Evolutionary conservation across 208 protist genomes (phyloP), one percentile per base, ranked within the genome.

Genomic region (Endotrypanum monterogeii): DNA sequence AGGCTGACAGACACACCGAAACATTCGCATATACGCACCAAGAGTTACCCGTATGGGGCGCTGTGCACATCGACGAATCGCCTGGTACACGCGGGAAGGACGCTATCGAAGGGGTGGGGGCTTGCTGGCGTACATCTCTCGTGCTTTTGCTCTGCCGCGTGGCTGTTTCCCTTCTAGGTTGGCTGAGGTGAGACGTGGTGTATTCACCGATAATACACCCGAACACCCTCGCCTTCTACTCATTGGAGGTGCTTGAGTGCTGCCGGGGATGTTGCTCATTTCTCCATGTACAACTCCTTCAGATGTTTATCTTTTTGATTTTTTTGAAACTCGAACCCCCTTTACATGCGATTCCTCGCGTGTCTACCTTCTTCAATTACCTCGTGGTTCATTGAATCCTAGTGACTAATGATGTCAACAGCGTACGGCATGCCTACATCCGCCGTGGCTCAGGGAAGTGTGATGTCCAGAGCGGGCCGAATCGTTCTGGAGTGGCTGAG

Each of bases 391-490:
- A 18, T 65, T 46, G 18, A 0, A 25, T 3, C 12, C 60, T 65
- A 48, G 18, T 28, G 32, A 9, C n/a, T 23, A 18, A 79, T 79
- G 75, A 73, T 79, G 75, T 58, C 68, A 35, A 74, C 58, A 32
- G 75, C 75, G 58, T 61, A 60, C 30, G 75, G 75, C 51, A 46
- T 79, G 23, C 68, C 75, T 23, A 35, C 67, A 23, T 41, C 52
- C 41, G 57, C 66, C 46, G 16, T 41, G 14, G 66, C 58, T n/a
- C 76, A 74, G 30, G 18, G 67, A 52, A 80, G 58, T 50, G 35
- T 76, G 65, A 76, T 80, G 65, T 32, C 76, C 14, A 69, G 54
- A 48, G 63, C 76, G 62, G 71, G 69, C 30, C 76, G 76, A 52
- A 75, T 65, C n/a, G 65, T 80, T 37, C 54, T 80, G 20, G 44